Percentiles rank a stretch among this genome's conserved stretches.
phyloP scores from a whole-genome alignment of 2,329 filamentous ascomycete genomes.

The Sarocladium kiliense region DNA sequence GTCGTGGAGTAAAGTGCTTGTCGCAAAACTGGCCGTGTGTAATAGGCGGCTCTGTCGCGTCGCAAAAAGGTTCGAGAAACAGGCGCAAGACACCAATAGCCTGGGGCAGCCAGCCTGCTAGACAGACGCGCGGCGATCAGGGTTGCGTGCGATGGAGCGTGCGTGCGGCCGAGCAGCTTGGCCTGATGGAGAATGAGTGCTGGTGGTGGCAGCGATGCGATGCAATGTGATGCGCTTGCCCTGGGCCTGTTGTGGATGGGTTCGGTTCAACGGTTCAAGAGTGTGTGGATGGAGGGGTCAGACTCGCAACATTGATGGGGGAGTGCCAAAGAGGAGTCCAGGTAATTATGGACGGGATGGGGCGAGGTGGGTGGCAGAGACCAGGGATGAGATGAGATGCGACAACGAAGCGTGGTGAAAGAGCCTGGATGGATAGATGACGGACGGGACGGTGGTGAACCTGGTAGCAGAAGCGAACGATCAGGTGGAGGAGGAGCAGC shows the following conservation, averaged over 20 bases:
- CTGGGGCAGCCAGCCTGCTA: not conserved
- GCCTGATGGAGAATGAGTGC: not conserved
- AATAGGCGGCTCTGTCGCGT: not conserved
- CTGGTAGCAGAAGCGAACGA: slow-evolving; percentile 13
- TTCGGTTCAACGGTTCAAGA: not conserved
- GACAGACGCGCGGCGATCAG: slow-evolving; percentile 7
- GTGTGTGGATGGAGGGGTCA: not conserved
- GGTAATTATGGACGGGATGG: not conserved
- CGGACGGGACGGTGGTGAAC: slow-evolving; percentile 20
- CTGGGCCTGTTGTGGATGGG: slow-evolving; percentile 10
- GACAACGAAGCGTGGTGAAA: not conserved
- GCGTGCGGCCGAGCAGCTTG: not conserved
- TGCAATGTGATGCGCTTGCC: slow-evolving; percentile 10
- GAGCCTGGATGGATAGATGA: slow-evolving; percentile 14
- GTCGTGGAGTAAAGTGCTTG: not conserved
- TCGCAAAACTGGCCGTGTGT: not conserved
- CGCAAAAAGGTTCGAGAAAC: slow-evolving; percentile 5
- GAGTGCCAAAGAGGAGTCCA: not conserved
- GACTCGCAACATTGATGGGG: too few species aligned
- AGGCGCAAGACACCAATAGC: slow-evolving; percentile 1
- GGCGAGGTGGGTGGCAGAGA: not conserved
- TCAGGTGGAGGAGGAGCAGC: slow-evolving; percentile 10
- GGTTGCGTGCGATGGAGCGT: not conserved
- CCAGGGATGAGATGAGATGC: not conserved
- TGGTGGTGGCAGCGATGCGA: slow-evolving; percentile 4